These are phyloP conservation scores for Talaromyces funiculosus DNA, from an alignment of 2,329 filamentous ascomycete species.

Conservation along the genomic window DNA sequence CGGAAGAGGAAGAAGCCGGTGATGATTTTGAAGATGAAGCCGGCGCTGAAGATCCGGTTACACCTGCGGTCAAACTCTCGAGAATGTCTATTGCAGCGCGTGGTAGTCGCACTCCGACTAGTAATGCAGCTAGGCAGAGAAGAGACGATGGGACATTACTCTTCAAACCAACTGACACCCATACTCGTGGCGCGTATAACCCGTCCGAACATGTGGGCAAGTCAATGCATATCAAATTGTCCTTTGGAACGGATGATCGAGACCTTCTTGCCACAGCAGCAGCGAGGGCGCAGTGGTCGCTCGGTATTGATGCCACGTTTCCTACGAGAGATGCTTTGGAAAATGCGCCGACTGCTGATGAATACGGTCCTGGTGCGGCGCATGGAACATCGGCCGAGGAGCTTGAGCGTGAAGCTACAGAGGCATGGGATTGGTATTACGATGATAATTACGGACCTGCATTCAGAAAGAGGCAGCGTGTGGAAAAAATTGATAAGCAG, in stretches of 20 bases:
- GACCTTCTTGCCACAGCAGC: constrained; percentile 46
- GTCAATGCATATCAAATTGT: constrained; percentile 41
- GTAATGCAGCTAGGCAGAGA: constrained; percentile 14
- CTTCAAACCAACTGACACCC: constrained; percentile 23
- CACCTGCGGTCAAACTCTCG: background rate
- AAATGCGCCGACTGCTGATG: constrained; percentile 19
- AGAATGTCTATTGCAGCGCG: background rate
- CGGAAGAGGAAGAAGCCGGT: constrained; percentile 12
- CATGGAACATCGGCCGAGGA: constrained; percentile 40
- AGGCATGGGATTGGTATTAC: constrained; percentile 52
- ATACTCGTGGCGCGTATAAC: constrained; percentile 34
- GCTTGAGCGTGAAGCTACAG: constrained; percentile 40
- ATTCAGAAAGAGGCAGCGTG: constrained; percentile 41
- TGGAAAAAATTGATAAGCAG: constrained; percentile 29
- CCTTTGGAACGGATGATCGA: constrained; percentile 47
- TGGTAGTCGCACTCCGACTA: background rate
- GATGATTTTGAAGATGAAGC: background rate
- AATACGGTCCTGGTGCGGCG: constrained; percentile 37
- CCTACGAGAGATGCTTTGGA: constrained; percentile 42
- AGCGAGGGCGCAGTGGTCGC: constrained; percentile 47
- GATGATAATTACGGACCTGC: constrained; percentile 32
- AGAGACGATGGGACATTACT: constrained; percentile 19
- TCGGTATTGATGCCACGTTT: constrained; percentile 44
- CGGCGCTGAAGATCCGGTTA: background rate
- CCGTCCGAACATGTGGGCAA: constrained; percentile 36